A percentile compares a stretch with the other conserved stretches of the same genome.
phyloP scores from a whole-genome alignment of 2,329 filamentous ascomycete genomes.

The Penicillium sp. region DNA sequence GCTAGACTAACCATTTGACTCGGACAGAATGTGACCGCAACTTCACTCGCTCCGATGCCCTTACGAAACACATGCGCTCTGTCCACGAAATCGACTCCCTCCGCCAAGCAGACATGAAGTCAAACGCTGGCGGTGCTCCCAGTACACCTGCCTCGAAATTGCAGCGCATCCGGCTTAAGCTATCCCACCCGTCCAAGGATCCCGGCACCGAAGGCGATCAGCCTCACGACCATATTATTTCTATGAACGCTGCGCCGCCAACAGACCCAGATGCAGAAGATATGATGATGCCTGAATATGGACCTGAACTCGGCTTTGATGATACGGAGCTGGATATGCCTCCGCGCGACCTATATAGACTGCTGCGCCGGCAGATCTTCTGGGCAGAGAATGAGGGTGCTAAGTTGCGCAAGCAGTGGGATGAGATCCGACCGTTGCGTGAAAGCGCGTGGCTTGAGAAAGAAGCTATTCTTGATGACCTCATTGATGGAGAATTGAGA shows the following conservation, averaged over 20 bases:
- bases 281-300: constrained; percentile 38
- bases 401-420: constrained; percentile 42
- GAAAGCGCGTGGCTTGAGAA: constrained; percentile 44
- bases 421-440: constrained; percentile 37
- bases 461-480: constrained; percentile 44
- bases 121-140: constrained; percentile 35
- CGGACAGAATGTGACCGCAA: constrained; percentile 89
- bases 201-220: constrained; percentile 23
- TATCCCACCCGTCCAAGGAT: constrained; percentile 38
- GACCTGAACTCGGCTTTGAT: constrained; percentile 44
- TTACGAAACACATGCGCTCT: constrained; percentile 98
- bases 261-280: constrained; percentile 34
- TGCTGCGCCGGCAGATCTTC: constrained; percentile 48
- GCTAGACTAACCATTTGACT: not conserved
- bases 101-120: constrained; percentile 59
- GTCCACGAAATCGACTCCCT: constrained; percentile 96
- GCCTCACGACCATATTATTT: constrained; percentile 14
- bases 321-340: constrained; percentile 44
- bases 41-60: constrained; percentile 91
- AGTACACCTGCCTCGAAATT: constrained; percentile 34
- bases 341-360: constrained; percentile 44
- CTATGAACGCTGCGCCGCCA: constrained; percentile 21
- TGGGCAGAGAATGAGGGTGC: constrained; percentile 48
- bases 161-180: constrained; percentile 45
- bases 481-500: constrained; percentile 43